Base-by-base conservation (phyloP, 352 stramenopile genomes). In the Pythium phragmitis region DNA sequence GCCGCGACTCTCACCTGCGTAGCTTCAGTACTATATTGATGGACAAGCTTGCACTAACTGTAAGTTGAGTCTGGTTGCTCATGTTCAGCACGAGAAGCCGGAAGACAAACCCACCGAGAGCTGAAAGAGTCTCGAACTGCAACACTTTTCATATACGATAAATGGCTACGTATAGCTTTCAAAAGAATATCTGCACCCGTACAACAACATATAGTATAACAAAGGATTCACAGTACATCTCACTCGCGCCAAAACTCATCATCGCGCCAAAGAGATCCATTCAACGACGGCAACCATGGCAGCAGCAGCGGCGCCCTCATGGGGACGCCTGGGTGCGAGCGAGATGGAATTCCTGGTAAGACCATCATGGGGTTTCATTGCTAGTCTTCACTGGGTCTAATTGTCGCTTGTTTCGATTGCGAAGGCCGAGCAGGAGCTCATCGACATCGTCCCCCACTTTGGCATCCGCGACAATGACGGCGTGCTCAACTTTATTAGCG, bases 361-460 rank as follows among this genome's bases (percentile, higher is more conserved):
- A 72, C 45, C 28, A 50, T 1, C n/a, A 12, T 7, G 11, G 16
- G 37, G 3, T n/a, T 17, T 43, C 2, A 43, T 13, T 43, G 37
- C 2, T 43, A 43, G 37, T 43, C 37, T n/a, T 13, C 6, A 7
- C 12, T 43, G 37, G 17, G 39, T 46, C 46, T 52, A 28, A 52
- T 4, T 34, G 19, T 16, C 19, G 30, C 14, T 39, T n/a, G 16
- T 55, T 39, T 21, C 1, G 19, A 23, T 4, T 52, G 4, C 52
- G 9, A 55, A 94, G 85, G 88, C 88, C 3, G 88, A 96, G 63
- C 84, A 96, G 54, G 84, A 96, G 70, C 78, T 96, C 45, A 89
- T 96, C 23, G 75, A 76, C 23, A 91, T 96, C 57, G 75, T 96
- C 60, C 88, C 88, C 48, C 82, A 93, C 63, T 96, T 96, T 61